Evolutionary conservation across 129 eudicot species (phyloP), one percentile per base, ranked within the genome.

Genomic region (sunflower (Helianthus annuus)): DNA sequence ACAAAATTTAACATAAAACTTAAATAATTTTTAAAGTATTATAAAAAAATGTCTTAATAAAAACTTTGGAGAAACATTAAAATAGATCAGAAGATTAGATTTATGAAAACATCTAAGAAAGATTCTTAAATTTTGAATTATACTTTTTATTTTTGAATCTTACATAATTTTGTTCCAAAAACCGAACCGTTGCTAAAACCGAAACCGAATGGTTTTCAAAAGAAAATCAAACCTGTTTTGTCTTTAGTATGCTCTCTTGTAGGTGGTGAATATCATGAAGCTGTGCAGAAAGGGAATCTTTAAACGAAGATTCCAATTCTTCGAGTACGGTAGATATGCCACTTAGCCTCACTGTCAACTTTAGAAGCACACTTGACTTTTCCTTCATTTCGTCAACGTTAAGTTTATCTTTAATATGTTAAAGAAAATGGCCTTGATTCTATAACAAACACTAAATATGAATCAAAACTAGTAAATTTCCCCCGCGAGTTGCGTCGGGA

Each of bases 221-320:
- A n/a, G n/a, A n/a, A n/a, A 71, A 76, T 57, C 69, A 79, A 34
- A 95, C 99, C 96, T 95, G 99, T 71, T 95, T 95, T 71, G 95
- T 81, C 87, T 85, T 95, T 52, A 85, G 65, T 63, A 91, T 78
- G 76, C 81, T 81, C 64, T 95, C 99, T 73, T 88, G 99, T 75
- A 95, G 86, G 61, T 83, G 83, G 11, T 88, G 83, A 53, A 95
- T 79, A 81, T 91, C 99, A 73, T 86, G 83, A 79, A 91, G 91
- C 83, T 84, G 87, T 70, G 97, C 88, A 46, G 97, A 91, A 68
- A 79, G 83, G 59, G 96, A 79, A 58, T 74, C 92, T 81, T 82
- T 88, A 55, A 95, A 86, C 19, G 95, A 86, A 64, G 93, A 84
- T 82, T 91, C 96, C 79, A 95, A 75, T 66, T 88, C 97, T 78